Base-by-base conservation (phyloP, 2,329 filamentous ascomycete species). In the Aspergillus fijiensis region DNA sequence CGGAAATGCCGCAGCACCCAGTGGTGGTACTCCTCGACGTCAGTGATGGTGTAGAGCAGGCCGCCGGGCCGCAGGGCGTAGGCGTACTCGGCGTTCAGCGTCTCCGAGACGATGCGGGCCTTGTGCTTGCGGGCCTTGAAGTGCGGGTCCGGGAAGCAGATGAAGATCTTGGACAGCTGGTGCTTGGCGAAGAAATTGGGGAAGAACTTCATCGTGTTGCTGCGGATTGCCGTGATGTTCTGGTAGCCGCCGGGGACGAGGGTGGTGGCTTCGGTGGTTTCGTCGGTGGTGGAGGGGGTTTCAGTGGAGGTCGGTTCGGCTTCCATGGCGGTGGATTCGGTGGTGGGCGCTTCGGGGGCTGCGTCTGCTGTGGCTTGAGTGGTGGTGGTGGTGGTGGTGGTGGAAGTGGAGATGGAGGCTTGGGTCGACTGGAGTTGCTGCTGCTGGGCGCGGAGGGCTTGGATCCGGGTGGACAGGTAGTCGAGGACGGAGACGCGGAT, bases 171-270 rank as follows among this genome's bases (percentile, higher is more conserved):
- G 64, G 84, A 85, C 14, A 99, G 85, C 74, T 97, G 93, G 14
- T 79, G 82, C 70, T 88, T 90, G 57, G 79, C 81, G 82, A 99
- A 98, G 82, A 97, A 96, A 74, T 99, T 98, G 63, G 96, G 94
- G n/a, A 99, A 82, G 77, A 98, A 99, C 76, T 99, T 99, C 95
- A 99, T 99, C 5, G 92, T 91, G 80, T 99, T 99, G 66, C 91
- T 91, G 63, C 95, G 89, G 51, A 99, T 81, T 72, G 92, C 96
- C 35, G 90, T 88, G 57, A 94, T 89, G 75, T 99, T 99, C 72
- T 96, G 89, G 75, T 92, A 98, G 51, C 80, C 76, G 19, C 75
- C 74, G 0, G 74, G 68, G 16, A 76, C 62, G 47, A 68, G 66
- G 5, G 64, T 51, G 6, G 62, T 62, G 29, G 63, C 54, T 16